Percentiles rank a stretch among this genome's conserved stretches.
These are phyloP conservation scores for Pseudofabraea citricarpa DNA, from an alignment of 2,329 filamentous ascomycete species.

Conservation along the genomic window DNA sequence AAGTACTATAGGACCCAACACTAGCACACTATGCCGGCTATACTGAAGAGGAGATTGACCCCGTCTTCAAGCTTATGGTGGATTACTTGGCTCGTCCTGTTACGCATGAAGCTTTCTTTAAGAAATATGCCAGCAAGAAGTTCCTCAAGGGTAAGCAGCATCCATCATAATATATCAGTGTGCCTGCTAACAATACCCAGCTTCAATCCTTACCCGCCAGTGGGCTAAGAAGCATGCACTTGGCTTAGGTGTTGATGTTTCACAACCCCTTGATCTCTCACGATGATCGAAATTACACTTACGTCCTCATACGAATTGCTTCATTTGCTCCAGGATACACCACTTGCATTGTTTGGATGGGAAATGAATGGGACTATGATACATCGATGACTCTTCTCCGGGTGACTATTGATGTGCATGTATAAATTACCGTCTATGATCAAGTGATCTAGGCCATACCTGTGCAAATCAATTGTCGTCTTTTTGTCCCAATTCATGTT, in stretches of 20 bases:
- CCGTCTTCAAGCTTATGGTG: slow-evolving; percentile 90
- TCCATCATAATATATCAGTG: too few relatives aligned
- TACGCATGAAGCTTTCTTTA: slow-evolving; percentile 95
- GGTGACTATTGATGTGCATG: not conserved
- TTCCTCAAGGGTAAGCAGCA: slow-evolving; percentile 82
- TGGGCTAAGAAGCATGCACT: slow-evolving; percentile 83
- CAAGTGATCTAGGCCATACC: not conserved
- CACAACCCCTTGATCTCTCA: slow-evolving; percentile 23
- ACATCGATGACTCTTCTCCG: slow-evolving; percentile 1
- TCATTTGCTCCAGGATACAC: slow-evolving; percentile 20
- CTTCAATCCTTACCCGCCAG: slow-evolving; percentile 83
- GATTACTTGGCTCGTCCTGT: slow-evolving; percentile 92
- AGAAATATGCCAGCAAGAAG: slow-evolving; percentile 99
- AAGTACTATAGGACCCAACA: slow-evolving; percentile 62
- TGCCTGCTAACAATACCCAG: too few relatives aligned
- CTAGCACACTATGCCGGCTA: slow-evolving; percentile 91
- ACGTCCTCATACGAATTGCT: slow-evolving; percentile 21
- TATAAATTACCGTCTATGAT: too few relatives aligned
- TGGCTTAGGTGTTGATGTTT: slow-evolving; percentile 45
- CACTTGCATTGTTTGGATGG: slow-evolving; percentile 28
- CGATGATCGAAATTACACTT: slow-evolving; percentile 18
- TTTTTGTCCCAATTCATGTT: not conserved
- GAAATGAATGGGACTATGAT: slow-evolving; percentile 21
- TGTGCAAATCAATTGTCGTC: not conserved
- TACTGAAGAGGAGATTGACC: slow-evolving; percentile 85